These are phyloP conservation scores for Claviceps fusiformis DNA, from an alignment of 2,329 filamentous ascomycete species.

Conservation along the genomic window DNA sequence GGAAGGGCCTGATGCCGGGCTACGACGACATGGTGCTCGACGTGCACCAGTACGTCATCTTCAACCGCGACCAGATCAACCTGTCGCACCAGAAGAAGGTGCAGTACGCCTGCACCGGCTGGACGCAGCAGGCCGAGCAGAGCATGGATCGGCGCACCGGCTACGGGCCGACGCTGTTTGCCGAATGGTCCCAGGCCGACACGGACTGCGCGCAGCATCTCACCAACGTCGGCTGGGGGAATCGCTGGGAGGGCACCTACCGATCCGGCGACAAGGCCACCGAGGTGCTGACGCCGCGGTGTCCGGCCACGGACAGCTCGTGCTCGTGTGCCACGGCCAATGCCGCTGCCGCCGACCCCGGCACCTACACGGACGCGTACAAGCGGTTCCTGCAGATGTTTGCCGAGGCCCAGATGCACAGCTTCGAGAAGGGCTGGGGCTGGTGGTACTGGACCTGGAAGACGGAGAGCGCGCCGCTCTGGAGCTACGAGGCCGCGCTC, in stretches of 20 bases:
- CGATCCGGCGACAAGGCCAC: conserved; percentile 49
- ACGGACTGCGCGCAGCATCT: conserved; percentile 82
- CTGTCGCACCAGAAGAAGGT: conserved; percentile 75
- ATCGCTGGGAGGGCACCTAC: conserved; percentile 83
- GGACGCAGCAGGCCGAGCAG: conserved; percentile 63
- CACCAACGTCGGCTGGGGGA: conserved; percentile 81
- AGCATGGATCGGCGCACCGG: conserved; percentile 63
- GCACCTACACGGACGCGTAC: conserved; percentile 56
- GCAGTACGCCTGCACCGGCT: conserved; percentile 73
- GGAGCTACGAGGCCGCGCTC: conserved; percentile 79
- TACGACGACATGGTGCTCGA: conserved; percentile 72
- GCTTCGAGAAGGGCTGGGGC: conserved; percentile 84
- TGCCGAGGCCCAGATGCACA: conserved; percentile 90
- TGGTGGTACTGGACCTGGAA: conserved; percentile 99
- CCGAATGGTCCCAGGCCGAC: conserved; percentile 95
- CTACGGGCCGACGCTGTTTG: conserved; percentile 87
- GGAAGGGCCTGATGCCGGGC: conserved; percentile 68
- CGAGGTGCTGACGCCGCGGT: conserved; percentile 56
- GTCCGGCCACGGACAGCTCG: conserved; percentile 49
- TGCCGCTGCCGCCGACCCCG: conserved; percentile 53
- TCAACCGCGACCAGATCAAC: conserved; percentile 78
- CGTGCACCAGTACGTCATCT: conserved; percentile 97
- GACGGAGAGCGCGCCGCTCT: conserved; percentile 74
- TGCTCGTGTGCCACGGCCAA: conserved; percentile 72
- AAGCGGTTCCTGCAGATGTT: conserved; percentile 80